Base-by-base conservation (phyloP, 2,329 filamentous ascomycete species). In the Lachnellula subtilissima region DNA sequence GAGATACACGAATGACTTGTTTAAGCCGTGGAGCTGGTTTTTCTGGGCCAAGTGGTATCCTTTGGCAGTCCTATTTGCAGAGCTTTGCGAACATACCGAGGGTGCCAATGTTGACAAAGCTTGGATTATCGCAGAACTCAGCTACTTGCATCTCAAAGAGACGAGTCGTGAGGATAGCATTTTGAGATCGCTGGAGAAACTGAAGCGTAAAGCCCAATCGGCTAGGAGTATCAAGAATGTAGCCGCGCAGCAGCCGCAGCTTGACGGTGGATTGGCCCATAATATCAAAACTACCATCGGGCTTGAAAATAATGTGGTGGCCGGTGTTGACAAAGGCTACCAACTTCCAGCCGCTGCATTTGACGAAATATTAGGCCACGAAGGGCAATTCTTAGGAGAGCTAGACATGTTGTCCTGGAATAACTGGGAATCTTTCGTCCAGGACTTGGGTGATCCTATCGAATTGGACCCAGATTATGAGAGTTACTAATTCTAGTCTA, bases 21-120 rank as follows among this genome's bases (percentile, higher is more conserved):
- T 55, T 19, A 50, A 37, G 19, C 39, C 37, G 11, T 55, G 48
- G 48, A 22, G 28, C 37, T 55, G 53, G 53, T 55, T 47, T 28
- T 37, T 39, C 28, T 55, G 47, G 53, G 35, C 17, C 19, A 55
- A 55, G 19, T 55, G 53, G 53, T 55, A 55, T 50, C 47, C 39
- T 37, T 17, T 55, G 17, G 46, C 53, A 12, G 22, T 55, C 12
- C 14, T 55, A 37, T 17, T 55, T 15, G 48, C 53, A 5, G 53
- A 55, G 25, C 46, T 55, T 11, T 55, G 53, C 25, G 47, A 50
- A 22, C 46, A 42, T 36, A 37, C 28, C 22, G 39, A 55, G 7
- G 47, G 53, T 11, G 3, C 22, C 22, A 6, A 5, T 50, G 48
- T 55, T n/a, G 47, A 55, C 14, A 45, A 37, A 43, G 51, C 51